These are phyloP conservation scores for Tremellales sp. DNA, from an alignment of 1,284 basidiomycete genomes.

Conservation along the genomic window DNA sequence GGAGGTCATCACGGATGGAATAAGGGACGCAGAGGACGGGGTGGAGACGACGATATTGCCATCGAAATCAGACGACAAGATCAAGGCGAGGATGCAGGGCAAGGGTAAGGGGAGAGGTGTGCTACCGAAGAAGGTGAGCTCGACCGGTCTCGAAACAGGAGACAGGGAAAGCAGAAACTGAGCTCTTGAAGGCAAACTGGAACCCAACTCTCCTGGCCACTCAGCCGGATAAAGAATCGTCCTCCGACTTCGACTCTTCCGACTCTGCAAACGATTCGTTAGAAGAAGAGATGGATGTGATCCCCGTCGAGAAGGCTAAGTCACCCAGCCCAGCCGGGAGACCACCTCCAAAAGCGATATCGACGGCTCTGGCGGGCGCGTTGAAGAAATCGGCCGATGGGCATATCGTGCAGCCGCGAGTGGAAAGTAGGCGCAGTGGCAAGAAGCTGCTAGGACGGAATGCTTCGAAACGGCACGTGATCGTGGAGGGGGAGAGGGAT, in stretches of 20 bases:
- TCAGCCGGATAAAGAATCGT: conserved; percentile 22
- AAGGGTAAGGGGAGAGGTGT: conserved; percentile 13
- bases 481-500: conserved; percentile 14
- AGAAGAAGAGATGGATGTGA: conserved; percentile 5
- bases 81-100: conserved; percentile 15
- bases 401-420: conserved; percentile 25
- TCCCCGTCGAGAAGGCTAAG: background rate
- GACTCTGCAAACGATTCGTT: conserved; percentile 41
- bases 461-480: conserved; percentile 1
- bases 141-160: background rate
- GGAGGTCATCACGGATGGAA: conserved; percentile 60
- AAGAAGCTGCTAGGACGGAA: conserved; percentile 7
- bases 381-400: conserved; percentile 31
- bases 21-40: conserved; percentile 47
- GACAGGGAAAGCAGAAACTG: background rate
- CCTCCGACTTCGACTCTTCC: conserved; percentile 47
- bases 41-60: conserved; percentile 47
- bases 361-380: conserved; percentile 19
- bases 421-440: conserved; percentile 22
- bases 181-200: conserved; percentile 34
- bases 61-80: conserved; percentile 27
- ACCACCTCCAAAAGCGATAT: background rate
- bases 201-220: conserved; percentile 37
- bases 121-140: conserved; percentile 36
- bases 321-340: background rate